A percentile compares a stretch with the other conserved stretches of the same genome.
Evolutionary conservation across 257 asterid genomes (phyloP).

Genomic region (Echites panduratus): DNA sequence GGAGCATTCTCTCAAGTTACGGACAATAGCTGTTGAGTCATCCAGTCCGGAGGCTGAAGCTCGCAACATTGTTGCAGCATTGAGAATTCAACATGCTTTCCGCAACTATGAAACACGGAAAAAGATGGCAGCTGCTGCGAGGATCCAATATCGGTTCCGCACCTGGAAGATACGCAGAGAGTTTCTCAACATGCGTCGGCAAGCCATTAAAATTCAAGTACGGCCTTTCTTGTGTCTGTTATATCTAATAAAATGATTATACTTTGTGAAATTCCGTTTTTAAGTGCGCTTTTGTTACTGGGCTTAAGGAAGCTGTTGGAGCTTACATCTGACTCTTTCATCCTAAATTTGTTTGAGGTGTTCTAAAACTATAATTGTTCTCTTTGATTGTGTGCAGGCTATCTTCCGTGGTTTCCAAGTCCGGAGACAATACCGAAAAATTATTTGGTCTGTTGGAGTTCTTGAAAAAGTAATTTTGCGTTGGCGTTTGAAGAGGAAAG

Average conservation of each 20-base stretch:
- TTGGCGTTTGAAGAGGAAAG: slow-evolving; percentile 92
- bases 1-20: slow-evolving; percentile 62
- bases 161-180: slow-evolving; percentile 85
- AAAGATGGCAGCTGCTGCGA: slow-evolving; percentile 77
- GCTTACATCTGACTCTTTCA: background rate
- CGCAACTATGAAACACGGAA: slow-evolving; percentile 63
- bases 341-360: background rate
- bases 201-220: slow-evolving; percentile 83
- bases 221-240: slow-evolving; percentile 15
- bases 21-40: slow-evolving; percentile 38
- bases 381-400: slow-evolving; percentile 32
- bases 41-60: slow-evolving; percentile 80
- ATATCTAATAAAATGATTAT: background rate
- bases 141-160: slow-evolving; percentile 80
- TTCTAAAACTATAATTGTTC: background rate
- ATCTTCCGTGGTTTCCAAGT: slow-evolving; percentile 75
- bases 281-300: background rate
- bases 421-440: slow-evolving; percentile 70
- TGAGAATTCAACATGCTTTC: slow-evolving; percentile 97
- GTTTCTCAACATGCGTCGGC: slow-evolving; percentile 79
- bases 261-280: background rate
- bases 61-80: slow-evolving; percentile 77
- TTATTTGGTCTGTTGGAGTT: slow-evolving; percentile 88
- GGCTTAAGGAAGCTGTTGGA: background rate
- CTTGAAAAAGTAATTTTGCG: slow-evolving; percentile 87